Conservation (phyloP, 345 rosid genomes). For the Geranium rotundifolium region DNA sequence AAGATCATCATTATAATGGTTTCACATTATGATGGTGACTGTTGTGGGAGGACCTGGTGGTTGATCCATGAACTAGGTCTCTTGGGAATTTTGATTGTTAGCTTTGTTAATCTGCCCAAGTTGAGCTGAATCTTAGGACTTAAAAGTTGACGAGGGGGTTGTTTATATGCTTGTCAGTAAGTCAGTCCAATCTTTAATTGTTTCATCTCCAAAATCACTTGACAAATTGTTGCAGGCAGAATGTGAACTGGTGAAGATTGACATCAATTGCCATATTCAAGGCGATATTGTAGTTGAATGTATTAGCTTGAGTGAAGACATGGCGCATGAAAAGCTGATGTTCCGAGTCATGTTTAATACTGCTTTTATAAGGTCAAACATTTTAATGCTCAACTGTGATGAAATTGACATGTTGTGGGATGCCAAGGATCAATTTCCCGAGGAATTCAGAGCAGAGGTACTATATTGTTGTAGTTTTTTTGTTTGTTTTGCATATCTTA, state of each 20-base stretch:
- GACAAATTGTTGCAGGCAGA: conserved; percentile 48
- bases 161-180: not conserved
- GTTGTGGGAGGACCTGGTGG: not conserved
- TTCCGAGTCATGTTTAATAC: conserved; percentile 86
- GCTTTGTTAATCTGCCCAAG: not conserved
- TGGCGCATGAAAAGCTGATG: conserved; percentile 69
- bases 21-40: not conserved
- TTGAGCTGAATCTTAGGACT: not conserved
- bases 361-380: conserved; percentile 87
- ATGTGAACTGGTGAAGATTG: conserved; percentile 76
- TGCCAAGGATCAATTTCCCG: conserved; percentile 67
- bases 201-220: conserved; percentile 7
- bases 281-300: conserved; percentile 92
- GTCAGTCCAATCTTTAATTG: not conserved
- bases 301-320: conserved; percentile 61
- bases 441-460: conserved; percentile 93
- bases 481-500: conserved; percentile 2
- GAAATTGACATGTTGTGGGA: conserved; percentile 85
- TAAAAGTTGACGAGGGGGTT: not conserved
- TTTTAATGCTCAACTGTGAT: conserved; percentile 84
- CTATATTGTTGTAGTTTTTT: conserved; percentile 8
- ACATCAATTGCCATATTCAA: conserved; percentile 75
- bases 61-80: not conserved
- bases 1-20: not conserved
- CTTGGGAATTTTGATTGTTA: not conserved